Conservation (phyloP, 73 alveolate genomes). For the Effrenium voratum region DNA sequence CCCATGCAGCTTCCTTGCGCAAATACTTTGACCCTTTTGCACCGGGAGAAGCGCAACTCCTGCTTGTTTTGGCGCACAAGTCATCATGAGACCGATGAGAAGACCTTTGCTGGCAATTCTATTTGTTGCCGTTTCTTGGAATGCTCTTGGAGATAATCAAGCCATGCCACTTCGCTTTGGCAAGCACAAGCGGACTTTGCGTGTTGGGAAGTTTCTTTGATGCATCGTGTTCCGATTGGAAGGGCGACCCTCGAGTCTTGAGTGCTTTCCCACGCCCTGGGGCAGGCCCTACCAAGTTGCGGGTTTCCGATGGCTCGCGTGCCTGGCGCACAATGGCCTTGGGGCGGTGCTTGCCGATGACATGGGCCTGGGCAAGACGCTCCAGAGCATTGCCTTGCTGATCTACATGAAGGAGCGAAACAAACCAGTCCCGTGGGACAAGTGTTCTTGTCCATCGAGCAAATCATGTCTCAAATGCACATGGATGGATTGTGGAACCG, state of each 20-base stretch:
- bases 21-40: no score
- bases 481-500: no score
- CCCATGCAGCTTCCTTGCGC: no score
- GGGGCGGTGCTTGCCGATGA: constrained; percentile 87
- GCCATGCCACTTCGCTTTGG: not conserved
- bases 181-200: not conserved
- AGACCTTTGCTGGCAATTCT: not conserved
- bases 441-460: no score
- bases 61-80: no score
- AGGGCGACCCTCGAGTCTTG: not conserved
- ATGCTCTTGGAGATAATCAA: not conserved
- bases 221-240: not conserved
- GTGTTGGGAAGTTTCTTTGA: not conserved
- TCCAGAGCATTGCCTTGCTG: constrained; percentile 53
- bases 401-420: constrained; percentile 44
- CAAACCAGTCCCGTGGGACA: no score
- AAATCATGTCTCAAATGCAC: no score
- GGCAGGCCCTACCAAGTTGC: constrained; percentile 55
- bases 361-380: constrained; percentile 83
- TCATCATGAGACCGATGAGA: no score
- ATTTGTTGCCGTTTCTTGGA: not conserved
- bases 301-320: constrained; percentile 75
- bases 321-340: constrained; percentile 37
- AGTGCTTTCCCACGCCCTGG: not conserved
- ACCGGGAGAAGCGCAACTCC: no score